Conservation (phyloP, 306 rosid genomes). For the Trichosanthes truncata region DNA sequence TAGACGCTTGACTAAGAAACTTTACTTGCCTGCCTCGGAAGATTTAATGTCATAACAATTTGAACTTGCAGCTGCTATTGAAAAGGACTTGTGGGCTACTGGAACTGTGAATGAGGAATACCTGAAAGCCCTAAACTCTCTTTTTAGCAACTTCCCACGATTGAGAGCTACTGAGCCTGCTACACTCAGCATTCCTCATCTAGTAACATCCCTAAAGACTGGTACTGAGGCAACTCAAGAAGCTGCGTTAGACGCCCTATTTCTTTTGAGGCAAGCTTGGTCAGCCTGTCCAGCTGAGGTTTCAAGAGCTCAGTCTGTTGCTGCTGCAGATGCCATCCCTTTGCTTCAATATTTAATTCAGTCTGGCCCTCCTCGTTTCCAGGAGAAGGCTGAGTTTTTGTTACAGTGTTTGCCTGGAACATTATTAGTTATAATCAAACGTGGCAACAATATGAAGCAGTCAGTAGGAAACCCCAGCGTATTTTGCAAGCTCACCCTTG, state of each 20-base stretch:
- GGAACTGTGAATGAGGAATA: constrained; percentile 97
- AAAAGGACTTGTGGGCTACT: constrained; percentile 90
- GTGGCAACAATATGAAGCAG: constrained; percentile 95
- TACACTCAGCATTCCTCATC: constrained; percentile 94
- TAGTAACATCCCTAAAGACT: constrained; percentile 84
- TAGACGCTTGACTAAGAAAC: neutral
- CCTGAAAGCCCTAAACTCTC: constrained; percentile 85
- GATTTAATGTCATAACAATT: constrained; percentile 3
- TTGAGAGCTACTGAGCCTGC: constrained; percentile 97
- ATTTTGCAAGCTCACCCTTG: constrained; percentile 84
- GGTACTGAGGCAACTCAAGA: constrained; percentile 98
- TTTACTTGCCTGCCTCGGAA: neutral
- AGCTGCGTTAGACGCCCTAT: constrained; percentile 91
- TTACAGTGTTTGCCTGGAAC: constrained; percentile 99
- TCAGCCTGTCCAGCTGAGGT: constrained; percentile 98
- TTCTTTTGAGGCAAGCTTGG: constrained; percentile 99
- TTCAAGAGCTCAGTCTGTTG: constrained; percentile 93
- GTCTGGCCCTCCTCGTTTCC: constrained; percentile 97
- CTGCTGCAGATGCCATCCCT: constrained; percentile 97
- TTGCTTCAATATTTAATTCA: constrained; percentile 89
- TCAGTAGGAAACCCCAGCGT: constrained; percentile 98
- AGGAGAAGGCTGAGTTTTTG: constrained; percentile 89
- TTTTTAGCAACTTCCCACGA: constrained; percentile 95
- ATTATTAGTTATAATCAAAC: constrained; percentile 75
- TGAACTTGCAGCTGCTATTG: constrained; percentile 70